Percentiles rank a stretch among this genome's conserved stretches.
phyloP scores from a whole-genome alignment of 805 yeast genomes.

The Clavispora asparagi region DNA sequence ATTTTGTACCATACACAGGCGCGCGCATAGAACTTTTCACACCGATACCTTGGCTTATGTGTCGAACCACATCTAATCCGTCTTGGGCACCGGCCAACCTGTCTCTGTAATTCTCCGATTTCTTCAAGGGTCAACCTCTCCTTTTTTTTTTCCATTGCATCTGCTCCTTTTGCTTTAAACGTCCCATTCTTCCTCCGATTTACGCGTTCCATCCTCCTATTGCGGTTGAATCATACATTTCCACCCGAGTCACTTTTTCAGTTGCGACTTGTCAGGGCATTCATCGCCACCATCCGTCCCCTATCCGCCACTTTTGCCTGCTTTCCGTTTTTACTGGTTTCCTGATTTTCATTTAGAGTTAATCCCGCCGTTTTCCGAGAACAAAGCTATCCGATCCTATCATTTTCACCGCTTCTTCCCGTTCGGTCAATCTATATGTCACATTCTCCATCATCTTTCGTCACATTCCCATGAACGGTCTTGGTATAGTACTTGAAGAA shows the following conservation, averaged over 20 bases:
- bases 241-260: not conserved
- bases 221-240: not conserved
- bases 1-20: not conserved
- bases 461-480: constrained; percentile 10
- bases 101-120: not conserved
- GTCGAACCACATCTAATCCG: not conserved
- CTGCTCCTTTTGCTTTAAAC: not conserved
- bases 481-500: constrained; percentile 17
- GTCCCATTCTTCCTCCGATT: not conserved
- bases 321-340: not conserved
- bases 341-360: no score
- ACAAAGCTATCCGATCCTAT: not conserved
- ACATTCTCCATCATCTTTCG: not conserved
- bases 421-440: not conserved
- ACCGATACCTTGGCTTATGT: not conserved
- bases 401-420: not conserved
- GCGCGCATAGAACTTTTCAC: not conserved
- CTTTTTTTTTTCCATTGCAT: not conserved
- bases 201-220: not conserved
- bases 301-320: not conserved
- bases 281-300: not conserved
- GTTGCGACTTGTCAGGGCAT: not conserved
- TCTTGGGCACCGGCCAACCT: not conserved
- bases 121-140: not conserved
- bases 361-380: not conserved